Base-by-base conservation (phyloP, 164 flowering plant species). In the Akebia trifoliata region DNA sequence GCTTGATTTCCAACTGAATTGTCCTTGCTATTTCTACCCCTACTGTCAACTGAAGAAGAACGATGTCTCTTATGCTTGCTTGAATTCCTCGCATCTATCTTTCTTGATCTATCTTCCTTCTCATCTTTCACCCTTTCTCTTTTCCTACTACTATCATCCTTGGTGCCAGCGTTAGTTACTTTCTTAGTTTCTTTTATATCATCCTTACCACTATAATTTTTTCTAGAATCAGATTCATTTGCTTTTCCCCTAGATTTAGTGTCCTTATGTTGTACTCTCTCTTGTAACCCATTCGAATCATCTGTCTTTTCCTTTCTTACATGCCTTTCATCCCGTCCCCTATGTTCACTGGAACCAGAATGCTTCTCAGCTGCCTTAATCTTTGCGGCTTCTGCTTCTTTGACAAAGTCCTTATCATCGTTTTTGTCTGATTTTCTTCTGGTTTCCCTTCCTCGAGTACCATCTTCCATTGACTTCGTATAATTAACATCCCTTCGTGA, bases 41-140 rank as follows among this genome's bases (percentile, higher is more conserved):
- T 75, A 66, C 74, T 74, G 52, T 74, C 59, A 67, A 45, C 56
- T 36, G 96, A 78, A 46, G 93, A 69, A 28, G 95, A 84, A 36
- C 68, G 86, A 1, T 65, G 78, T 66, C 81, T 80, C 69, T 85
- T 89, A 65, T 78, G 81, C 54, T 73, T 76, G 75, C 75, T 59
- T 0, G 77, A 70, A 34, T 81, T 85, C 54, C 70, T 74, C 31
- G 60, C 38, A 72, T 68, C 74, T 76, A 42, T 77, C 93, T 45
- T 66, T 84, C 61, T 70, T 82, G 29, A 72, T 81, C 56, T 82
- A 81, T 66, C 74, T 78, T 36, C 47, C 28, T 25, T 61, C 62
- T 15, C 78, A 87, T 55, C 78, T 72, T 71, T 73, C 85, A 64
- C 71, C 72, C 55, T 48, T 65, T 58, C 37, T 56, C 22, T 76